Percentiles rank a stretch among this genome's conserved stretches.
phyloP scores from a whole-genome alignment of 2,329 filamentous ascomycete species.

The Colletotrichum gloeosporioides region DNA sequence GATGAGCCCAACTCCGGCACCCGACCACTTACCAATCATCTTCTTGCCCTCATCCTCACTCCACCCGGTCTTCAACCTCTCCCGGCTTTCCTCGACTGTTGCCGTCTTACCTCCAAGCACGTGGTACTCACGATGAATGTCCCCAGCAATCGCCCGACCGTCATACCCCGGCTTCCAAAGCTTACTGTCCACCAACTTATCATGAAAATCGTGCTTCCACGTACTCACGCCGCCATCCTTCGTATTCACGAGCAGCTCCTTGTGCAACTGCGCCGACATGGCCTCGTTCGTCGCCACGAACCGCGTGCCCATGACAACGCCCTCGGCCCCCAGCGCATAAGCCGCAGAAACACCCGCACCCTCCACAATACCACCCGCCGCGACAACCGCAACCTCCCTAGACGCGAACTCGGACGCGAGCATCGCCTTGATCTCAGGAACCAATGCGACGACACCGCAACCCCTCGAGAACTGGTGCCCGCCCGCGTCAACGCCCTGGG shows the following conservation, averaged over 20 bases:
- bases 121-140: constrained; percentile 44
- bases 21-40: constrained; percentile 44
- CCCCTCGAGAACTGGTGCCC: constrained; percentile 65
- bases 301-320: constrained; percentile 50
- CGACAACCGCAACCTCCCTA: constrained; percentile 49
- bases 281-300: constrained; percentile 52
- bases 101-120: constrained; percentile 17
- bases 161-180: constrained; percentile 50
- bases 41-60: constrained; percentile 35
- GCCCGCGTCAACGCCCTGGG: constrained; percentile 69
- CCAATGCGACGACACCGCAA: constrained; percentile 58
- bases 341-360: constrained; percentile 60
- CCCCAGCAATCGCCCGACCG: constrained; percentile 45
- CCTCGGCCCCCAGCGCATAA: constrained; percentile 53
- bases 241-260: constrained; percentile 44
- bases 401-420: constrained; percentile 41
- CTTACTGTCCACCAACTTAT: constrained; percentile 39
- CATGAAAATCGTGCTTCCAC: constrained; percentile 52
- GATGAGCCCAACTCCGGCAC: constrained; percentile 51
- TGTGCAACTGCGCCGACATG: constrained; percentile 42
- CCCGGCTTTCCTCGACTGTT: constrained; percentile 42
- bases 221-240: constrained; percentile 50
- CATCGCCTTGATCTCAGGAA: constrained; percentile 62
- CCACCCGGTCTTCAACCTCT: constrained; percentile 42
- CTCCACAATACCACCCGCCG: constrained; percentile 66